Evolutionary conservation across 2,329 filamentous ascomycete genomes (phyloP).

Genomic region (Aureobasidium vineae): DNA sequence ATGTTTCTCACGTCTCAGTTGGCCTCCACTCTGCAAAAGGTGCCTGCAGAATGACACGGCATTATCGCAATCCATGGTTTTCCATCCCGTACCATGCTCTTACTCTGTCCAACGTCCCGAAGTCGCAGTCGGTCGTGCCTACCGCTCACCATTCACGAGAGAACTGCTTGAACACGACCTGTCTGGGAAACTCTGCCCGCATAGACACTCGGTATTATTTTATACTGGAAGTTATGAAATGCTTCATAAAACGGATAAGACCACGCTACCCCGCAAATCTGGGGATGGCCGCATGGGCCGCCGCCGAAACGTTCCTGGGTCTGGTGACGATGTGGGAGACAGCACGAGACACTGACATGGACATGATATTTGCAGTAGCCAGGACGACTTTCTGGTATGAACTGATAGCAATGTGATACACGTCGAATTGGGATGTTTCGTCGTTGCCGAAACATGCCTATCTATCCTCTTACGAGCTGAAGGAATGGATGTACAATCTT

Average conservation of each 20-base stretch:
- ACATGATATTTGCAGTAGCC: not conserved
- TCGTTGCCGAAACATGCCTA: not conserved
- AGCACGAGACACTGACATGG: not conserved
- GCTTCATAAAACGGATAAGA: not conserved
- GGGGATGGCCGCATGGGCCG: not conserved
- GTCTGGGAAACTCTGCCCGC: not conserved
- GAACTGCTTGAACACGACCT: not conserved
- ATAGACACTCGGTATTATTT: not conserved
- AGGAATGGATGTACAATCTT: conserved; percentile 14
- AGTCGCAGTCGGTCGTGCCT: not conserved
- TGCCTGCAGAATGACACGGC: not conserved
- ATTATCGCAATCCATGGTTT: not conserved
- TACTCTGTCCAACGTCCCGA: no score
- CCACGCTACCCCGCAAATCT: conserved; percentile 6
- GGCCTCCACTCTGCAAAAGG: not conserved
- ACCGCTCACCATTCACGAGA: not conserved
- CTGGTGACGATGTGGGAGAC: conserved; percentile 17
- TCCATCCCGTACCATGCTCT: not conserved
- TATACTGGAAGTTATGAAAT: not conserved
- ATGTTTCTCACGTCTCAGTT: not conserved
- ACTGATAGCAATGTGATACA: not conserved
- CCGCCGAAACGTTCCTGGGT: not conserved
- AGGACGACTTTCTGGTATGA: not conserved
- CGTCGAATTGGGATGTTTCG: not conserved
- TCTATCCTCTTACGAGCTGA: not conserved